These are phyloP conservation scores for Pythium grandisporangium DNA, from an alignment of 352 stramenopile genomes.

Conservation along the genomic window DNA sequence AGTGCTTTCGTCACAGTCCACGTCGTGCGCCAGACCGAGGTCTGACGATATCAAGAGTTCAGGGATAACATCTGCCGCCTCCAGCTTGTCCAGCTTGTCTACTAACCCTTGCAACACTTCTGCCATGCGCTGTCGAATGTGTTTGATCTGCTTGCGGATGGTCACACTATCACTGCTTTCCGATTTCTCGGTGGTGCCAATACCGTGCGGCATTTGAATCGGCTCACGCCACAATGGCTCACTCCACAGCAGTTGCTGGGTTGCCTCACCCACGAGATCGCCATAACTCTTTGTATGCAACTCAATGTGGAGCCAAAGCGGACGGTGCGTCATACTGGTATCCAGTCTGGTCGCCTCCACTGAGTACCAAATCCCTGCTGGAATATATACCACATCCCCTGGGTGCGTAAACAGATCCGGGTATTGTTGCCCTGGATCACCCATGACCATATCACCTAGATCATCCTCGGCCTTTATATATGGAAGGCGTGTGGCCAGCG, in stretches of 20 bases:
- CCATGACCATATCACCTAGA: too few relatives aligned
- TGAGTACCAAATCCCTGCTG: constrained; percentile 43
- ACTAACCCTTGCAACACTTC: not conserved
- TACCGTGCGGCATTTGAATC: too few relatives aligned
- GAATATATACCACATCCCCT: constrained; percentile 43
- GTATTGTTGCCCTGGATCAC: too few relatives aligned
- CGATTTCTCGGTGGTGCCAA: too few relatives aligned
- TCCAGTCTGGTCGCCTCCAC: constrained; percentile 13
- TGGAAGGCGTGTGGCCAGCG: too few relatives aligned
- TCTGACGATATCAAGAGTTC: not conserved
- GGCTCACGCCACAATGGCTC: not conserved
- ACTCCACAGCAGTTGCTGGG: constrained; percentile 20
- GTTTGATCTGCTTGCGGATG: not conserved
- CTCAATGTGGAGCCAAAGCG: constrained; percentile 35
- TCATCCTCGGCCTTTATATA: too few relatives aligned
- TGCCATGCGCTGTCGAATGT: not conserved
- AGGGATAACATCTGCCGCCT: constrained; percentile 2
- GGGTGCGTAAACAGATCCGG: constrained; percentile 8
- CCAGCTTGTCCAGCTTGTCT: constrained; percentile 1
- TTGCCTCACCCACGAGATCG: constrained; percentile 12
- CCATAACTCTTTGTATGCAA: constrained; percentile 15
- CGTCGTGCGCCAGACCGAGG: not conserved
- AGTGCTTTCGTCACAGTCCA: not conserved
- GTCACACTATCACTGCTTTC: not conserved
- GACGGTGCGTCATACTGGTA: not conserved